Evolutionary conservation across 257 asterid genomes (phyloP), one percentile per base, ranked within the genome.

Genomic region (Petunia secreta): DNA sequence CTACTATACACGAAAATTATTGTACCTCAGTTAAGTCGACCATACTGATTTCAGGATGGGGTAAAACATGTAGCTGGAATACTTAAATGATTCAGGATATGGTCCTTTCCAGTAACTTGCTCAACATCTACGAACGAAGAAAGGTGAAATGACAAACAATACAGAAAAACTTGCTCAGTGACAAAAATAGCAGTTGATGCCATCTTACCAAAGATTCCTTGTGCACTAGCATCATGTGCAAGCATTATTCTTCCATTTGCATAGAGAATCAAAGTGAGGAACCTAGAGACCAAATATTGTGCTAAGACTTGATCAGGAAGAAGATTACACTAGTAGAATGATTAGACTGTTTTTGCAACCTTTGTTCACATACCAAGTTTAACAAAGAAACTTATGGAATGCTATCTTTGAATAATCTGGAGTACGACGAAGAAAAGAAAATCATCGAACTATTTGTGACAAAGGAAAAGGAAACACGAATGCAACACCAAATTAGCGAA

Each of bases 171-270:
- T 36, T 65, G 76, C 50, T 80, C 38, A 67, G 75, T 62, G 59
- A 79, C 75, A 60, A 46, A 44, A 34, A 80, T 63, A 77, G 79
- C 71, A 71, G 76, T 50, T 74, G 50, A 74, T 75, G 62, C 59
- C 78, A 63, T 83, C 71, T 85, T 87, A 90, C 97, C 95, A 65
- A 91, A 89, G 80, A 89, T 96, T 89, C 99, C 98, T 89, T 96
- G 99, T 41, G 99, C 99, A 84, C 98, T 96, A 86, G 99, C 98
- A 63, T 98, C 99, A 84, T 96, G 99, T 79, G 99, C 99, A 83
- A 94, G 97, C 99, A 96, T 96, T 98, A 96, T 80, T 88, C 90
- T 96, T 55, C 99, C 99, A 89, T 94, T 94, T 84, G 99, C 99
- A 90, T 96, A 96, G 92, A 89, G 98, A 96, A 85, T 91, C 94